phyloP scores from a whole-genome alignment of 257 asterid species.

The Fraxinus anomala region DNA sequence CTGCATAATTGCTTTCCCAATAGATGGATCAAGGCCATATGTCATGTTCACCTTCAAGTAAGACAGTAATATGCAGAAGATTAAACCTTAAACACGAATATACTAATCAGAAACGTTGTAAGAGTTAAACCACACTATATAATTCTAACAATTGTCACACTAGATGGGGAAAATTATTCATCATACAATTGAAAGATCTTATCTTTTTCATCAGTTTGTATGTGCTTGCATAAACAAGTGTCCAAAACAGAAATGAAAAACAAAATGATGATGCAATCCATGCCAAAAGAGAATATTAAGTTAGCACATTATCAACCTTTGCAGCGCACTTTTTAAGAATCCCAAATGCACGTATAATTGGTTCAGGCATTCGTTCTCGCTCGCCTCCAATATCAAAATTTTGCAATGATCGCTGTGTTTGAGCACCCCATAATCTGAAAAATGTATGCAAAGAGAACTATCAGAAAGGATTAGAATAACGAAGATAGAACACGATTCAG shows the following conservation, averaged over 20 bases:
- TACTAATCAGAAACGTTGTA: neutral
- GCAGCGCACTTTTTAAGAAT: slow-evolving; percentile 96
- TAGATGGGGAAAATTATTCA: neutral
- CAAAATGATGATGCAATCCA: slow-evolving; percentile 12
- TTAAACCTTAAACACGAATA: neutral
- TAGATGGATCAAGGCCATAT: slow-evolving; percentile 91
- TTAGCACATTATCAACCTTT: slow-evolving; percentile 52
- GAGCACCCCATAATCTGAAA: slow-evolving; percentile 95
- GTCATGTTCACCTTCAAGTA: slow-evolving; percentile 78
- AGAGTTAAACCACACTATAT: neutral
- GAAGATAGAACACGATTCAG: neutral
- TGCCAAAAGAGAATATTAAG: neutral
- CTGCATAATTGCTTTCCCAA: slow-evolving; percentile 92
- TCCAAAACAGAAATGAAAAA: slow-evolving; percentile 10
- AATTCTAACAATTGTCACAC: neutral
- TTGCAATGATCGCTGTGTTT: slow-evolving; percentile 91
- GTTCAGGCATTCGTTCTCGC: slow-evolving; percentile 98
- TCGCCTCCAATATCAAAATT: slow-evolving; percentile 97
- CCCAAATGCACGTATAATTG: slow-evolving; percentile 87
- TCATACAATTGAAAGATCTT: slow-evolving; percentile 5
- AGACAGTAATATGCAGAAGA: neutral
- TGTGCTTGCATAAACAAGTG: neutral
- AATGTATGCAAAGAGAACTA: neutral
- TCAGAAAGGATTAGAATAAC: slow-evolving; percentile 9
- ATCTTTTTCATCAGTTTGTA: neutral